phyloP scores from a whole-genome alignment of 1,139 yeast genomes.

The Candida mesenterica region DNA sequence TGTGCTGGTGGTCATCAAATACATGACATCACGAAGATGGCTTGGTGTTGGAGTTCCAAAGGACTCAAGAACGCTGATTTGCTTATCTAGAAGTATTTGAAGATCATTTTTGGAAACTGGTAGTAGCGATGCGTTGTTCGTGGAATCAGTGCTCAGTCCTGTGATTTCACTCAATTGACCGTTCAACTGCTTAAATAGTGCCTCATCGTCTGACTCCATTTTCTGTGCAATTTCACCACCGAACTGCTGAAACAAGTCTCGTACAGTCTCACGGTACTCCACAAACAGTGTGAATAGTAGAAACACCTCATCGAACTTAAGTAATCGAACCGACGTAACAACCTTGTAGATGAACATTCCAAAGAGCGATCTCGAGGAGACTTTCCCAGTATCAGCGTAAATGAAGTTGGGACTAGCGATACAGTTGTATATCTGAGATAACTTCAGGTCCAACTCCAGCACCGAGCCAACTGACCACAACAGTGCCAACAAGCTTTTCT shows the following conservation, averaged over 20 bases:
- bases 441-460: constrained; percentile 31
- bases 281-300: constrained; percentile 55
- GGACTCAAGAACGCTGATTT: constrained; percentile 54
- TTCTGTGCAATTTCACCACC: background rate
- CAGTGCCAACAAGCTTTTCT: constrained; percentile 13
- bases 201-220: constrained; percentile 13
- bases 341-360: constrained; percentile 40
- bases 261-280: constrained; percentile 40
- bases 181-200: constrained; percentile 20
- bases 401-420: constrained; percentile 12
- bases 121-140: constrained; percentile 17
- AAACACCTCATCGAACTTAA: constrained; percentile 59
- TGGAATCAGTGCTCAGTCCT: too few relatives aligned
- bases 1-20: constrained; percentile 39
- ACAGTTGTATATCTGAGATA: constrained; percentile 11
- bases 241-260: constrained; percentile 15
- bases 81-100: constrained; percentile 52
- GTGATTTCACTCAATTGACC: constrained; percentile 20
- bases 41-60: constrained; percentile 54
- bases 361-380: constrained; percentile 36
- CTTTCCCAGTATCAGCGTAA: constrained; percentile 7
- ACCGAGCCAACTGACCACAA: constrained; percentile 36
- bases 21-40: constrained; percentile 42
- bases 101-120: constrained; percentile 55
- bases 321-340: constrained; percentile 47